Percentiles rank a stretch among this genome's conserved stretches.
Conservation (phyloP, 202 grass and related monocot genomes). For the Setaria viridis region DNA sequence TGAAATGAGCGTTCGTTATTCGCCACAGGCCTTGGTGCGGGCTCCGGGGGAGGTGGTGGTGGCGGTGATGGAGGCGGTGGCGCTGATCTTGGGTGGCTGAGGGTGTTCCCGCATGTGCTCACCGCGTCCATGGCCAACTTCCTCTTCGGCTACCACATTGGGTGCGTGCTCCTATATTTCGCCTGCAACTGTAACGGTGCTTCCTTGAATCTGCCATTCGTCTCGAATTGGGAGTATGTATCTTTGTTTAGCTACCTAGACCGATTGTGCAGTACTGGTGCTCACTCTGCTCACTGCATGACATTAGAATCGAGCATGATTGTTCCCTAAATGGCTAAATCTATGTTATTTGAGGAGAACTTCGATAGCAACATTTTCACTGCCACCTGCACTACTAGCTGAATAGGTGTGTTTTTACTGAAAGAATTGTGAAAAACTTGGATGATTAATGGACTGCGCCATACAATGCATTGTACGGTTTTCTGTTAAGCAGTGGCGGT, state of each 20-base stretch:
- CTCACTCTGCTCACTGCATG: not conserved
- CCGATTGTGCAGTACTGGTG: constrained; percentile 18
- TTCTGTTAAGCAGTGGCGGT: not conserved
- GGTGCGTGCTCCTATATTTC: constrained; percentile 54
- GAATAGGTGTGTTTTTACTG: not conserved
- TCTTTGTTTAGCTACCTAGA: not conserved
- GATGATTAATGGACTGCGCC: not conserved
- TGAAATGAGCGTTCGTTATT: constrained; percentile 11
- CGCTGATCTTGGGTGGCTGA: constrained; percentile 75
- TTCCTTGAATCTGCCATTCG: not conserved
- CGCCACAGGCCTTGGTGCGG: constrained; percentile 47
- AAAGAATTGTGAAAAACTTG: constrained; percentile 7
- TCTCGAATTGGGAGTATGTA: not conserved
- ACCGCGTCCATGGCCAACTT: constrained; percentile 95
- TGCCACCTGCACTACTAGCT: not conserved
- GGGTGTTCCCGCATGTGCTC: constrained; percentile 85
- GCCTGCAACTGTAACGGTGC: not conserved
- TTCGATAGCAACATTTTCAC: not conserved
- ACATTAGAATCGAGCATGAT: not conserved
- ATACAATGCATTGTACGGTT: not conserved
- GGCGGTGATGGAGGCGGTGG: constrained; percentile 46
- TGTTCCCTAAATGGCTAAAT: not conserved
- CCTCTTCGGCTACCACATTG: constrained; percentile 96
- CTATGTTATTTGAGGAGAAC: constrained; percentile 2
- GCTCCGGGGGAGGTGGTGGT: not conserved